These are phyloP conservation scores for Eremothecium cymbalariae DNA, from an alignment of 1,139 yeast genomes.

Conservation along the genomic window DNA sequence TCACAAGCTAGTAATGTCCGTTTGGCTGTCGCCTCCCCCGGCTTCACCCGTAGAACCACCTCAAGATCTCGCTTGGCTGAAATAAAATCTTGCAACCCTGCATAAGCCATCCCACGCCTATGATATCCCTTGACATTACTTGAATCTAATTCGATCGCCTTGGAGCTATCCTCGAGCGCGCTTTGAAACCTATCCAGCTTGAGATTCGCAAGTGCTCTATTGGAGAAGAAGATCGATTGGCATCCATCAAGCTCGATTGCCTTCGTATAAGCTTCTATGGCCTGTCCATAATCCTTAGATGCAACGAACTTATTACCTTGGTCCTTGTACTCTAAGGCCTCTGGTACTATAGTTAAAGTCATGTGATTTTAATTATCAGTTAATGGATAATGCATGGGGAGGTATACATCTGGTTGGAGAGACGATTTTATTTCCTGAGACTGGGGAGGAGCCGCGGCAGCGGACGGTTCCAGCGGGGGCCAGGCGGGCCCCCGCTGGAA, in stretches of 20 bases:
- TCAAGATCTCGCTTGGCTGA: constrained; percentile 69
- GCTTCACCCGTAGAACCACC: constrained; percentile 51
- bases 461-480: no score
- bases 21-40: constrained; percentile 62
- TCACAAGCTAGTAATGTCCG: constrained; percentile 58
- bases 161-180: constrained; percentile 69
- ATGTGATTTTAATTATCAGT: no score
- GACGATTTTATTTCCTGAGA: no score
- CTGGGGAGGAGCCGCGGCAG: no score
- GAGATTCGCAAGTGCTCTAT: constrained; percentile 85
- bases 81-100: constrained; percentile 68
- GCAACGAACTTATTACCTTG: constrained; percentile 69
- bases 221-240: constrained; percentile 73
- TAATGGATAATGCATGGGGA: no score
- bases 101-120: constrained; percentile 74
- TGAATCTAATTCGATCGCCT: constrained; percentile 61
- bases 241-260: constrained; percentile 65
- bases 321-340: constrained; percentile 52
- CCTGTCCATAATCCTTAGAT: constrained; percentile 53
- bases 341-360: no score
- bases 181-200: constrained; percentile 80
- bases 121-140: constrained; percentile 65
- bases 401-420: no score
- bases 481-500: no score
- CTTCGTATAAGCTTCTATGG: constrained; percentile 60